These are phyloP conservation scores for Coemansia umbellata DNA, from an alignment of 192 early-diverging fungal genomes.

Conservation along the genomic window DNA sequence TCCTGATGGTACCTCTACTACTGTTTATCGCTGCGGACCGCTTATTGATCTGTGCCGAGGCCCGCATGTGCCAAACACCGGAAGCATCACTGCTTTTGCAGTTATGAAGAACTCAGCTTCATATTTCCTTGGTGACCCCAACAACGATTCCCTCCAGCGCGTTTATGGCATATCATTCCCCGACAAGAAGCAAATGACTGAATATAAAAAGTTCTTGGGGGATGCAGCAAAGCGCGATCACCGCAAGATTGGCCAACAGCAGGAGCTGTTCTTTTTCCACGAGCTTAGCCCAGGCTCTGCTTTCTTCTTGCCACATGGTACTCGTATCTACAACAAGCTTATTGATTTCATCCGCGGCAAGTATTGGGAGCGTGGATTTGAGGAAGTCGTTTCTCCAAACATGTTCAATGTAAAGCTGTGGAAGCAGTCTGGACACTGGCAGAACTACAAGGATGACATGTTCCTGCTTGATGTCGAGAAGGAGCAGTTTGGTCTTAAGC, in stretches of 20 bases:
- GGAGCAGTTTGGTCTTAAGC: conserved; percentile 96
- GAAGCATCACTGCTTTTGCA: conserved; percentile 87
- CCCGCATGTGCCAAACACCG: conserved; percentile 94
- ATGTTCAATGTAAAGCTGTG: conserved; percentile 98
- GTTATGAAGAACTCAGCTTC: conserved; percentile 97
- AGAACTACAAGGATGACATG: conserved; percentile 98
- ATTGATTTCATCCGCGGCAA: conserved; percentile 84
- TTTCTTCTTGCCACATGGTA: conserved; percentile 95
- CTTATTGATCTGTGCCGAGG: conserved; percentile 96
- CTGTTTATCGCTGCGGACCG: conserved; percentile 97
- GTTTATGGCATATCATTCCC: conserved; percentile 99
- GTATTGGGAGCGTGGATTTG: conserved; percentile 91
- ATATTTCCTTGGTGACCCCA: conserved; percentile 96
- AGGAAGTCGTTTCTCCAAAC: conserved; percentile 96
- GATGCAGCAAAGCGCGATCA: conserved; percentile 96
- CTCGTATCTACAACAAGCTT: conserved; percentile 94
- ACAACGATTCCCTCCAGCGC: conserved; percentile 97
- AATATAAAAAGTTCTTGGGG: conserved; percentile 93
- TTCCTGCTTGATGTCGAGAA: conserved; percentile 94
- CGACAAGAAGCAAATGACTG: conserved; percentile 94
- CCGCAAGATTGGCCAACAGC: conserved; percentile 93
- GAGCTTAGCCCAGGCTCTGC: conserved; percentile 89
- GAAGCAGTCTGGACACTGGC: conserved; percentile 93
- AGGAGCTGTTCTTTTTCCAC: conserved; percentile 99
- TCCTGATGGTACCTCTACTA: conserved; percentile 88